Percentiles rank a stretch among this genome's conserved stretches.
Evolutionary conservation across 306 rosid genomes (phyloP).

Genomic region (cucumber (Cucumis sativus)): DNA sequence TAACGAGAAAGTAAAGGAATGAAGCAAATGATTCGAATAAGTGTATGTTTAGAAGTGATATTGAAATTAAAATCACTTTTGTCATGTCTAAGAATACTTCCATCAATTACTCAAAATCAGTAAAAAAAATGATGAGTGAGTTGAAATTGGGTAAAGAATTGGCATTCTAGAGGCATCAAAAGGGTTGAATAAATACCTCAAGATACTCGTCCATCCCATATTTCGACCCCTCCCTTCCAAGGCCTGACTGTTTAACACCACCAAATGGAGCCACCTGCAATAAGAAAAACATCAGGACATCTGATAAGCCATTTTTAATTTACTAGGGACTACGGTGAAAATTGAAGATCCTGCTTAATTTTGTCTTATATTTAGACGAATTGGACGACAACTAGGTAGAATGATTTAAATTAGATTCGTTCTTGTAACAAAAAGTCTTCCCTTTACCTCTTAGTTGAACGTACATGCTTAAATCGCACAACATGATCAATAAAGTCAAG

Average conservation of each 20-base stretch:
- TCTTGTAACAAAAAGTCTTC: neutral
- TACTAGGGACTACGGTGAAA: neutral
- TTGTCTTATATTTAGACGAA: neutral
- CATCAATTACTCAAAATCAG: too few species aligned
- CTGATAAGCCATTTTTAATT: constrained; percentile 2
- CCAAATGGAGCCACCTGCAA: constrained; percentile 97
- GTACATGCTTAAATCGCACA: too few species aligned
- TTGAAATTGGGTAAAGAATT: neutral
- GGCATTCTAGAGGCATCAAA: neutral
- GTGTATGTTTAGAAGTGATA: too few species aligned
- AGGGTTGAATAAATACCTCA: constrained; percentile 41
- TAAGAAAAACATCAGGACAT: constrained; percentile 9
- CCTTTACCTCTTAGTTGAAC: neutral
- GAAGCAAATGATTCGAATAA: too few species aligned
- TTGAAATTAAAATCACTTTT: too few species aligned
- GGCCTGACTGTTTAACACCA: constrained; percentile 90
- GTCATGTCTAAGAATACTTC: too few species aligned
- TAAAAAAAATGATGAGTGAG: neutral
- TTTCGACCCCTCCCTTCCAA: constrained; percentile 98
- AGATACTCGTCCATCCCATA: constrained; percentile 93
- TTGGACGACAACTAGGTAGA: neutral
- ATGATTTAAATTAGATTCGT: neutral
- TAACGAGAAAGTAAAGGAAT: too few species aligned
- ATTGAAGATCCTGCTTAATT: neutral
- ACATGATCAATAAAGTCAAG: neutral